Base-by-base conservation (phyloP, 192 early-diverging fungal genomes). In the Powellomyces hirtus region DNA sequence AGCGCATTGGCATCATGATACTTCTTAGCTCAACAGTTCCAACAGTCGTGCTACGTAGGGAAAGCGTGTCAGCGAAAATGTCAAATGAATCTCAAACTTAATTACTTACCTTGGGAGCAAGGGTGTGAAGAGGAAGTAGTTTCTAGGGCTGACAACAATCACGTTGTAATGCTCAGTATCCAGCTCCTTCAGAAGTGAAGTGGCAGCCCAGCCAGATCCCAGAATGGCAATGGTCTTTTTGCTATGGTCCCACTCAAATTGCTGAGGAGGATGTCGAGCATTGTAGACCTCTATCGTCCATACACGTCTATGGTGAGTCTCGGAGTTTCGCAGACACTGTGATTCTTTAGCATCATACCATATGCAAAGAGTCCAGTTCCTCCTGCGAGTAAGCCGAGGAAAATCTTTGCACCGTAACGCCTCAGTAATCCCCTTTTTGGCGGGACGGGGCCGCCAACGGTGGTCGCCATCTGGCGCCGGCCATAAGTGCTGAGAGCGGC, bases 1-100 rank as follows among this genome's bases (percentile, higher is more conserved):
- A 92, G 20, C 93, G 90, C 52, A 94, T 83, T 7, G 93, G 92
- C 75, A 91, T 86, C 80, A 94, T 90, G 75, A 96, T 90, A 31
- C 88, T 90, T 27, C 93, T 82, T 45, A 91, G 79, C 62, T 94
- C 92, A 44, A 96, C 83, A 0, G 92, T 94, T 64, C 94, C 94
- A n/a, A 91, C 90, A 1, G 94, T 94, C 29, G 53, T 56, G 29
- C 53, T 56, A 53, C 10, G 40, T 42, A 42, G 40, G 8, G 8
- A 42, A 42, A 42, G 18, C 8, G 10, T 13, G 40, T 18, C 8
- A 18, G 40, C 8, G 68, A 84, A 88, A 58, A 81, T 88, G 34
- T 86, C 83, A 16, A 7, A 68, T 55, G 1, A 66, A 24, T 33
- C 0, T 10, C 10, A 4, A 61, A 2, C 1, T 5, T 49, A 50